Conservation (phyloP, 495 filamentous ascomycete species). For the Penicillium soppii region DNA sequence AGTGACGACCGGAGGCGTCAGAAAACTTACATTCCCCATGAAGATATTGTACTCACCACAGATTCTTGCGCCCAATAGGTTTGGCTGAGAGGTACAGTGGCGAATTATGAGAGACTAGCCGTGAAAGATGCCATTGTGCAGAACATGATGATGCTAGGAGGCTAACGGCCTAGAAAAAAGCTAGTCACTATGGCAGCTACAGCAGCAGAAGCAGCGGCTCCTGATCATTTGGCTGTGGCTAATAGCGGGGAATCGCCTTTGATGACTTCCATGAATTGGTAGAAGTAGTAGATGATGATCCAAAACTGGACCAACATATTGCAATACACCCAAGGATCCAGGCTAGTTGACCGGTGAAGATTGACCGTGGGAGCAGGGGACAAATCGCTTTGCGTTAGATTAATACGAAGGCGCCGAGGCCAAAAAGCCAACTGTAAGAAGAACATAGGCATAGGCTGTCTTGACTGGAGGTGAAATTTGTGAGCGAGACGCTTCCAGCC, state of each 20-base stretch:
- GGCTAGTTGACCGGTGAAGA: constrained; percentile 46
- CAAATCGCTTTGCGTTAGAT: constrained; percentile 46
- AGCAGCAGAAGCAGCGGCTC: constrained; percentile 37
- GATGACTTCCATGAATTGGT: constrained; percentile 36
- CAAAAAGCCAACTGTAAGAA: constrained; percentile 55
- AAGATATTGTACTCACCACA: constrained; percentile 53
- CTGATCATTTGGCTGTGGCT: constrained; percentile 34
- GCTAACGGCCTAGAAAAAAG: constrained; percentile 36
- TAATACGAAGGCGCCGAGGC: constrained; percentile 50
- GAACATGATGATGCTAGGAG: constrained; percentile 49
- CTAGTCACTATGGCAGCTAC: constrained; percentile 44
- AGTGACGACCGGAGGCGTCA: no score
- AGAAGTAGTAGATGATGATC: constrained; percentile 53
- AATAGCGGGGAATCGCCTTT: constrained; percentile 36
- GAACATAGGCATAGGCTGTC: constrained; percentile 49
- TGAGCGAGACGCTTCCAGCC: not conserved
- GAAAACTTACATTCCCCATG: constrained; percentile 50
- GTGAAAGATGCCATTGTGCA: constrained; percentile 31
- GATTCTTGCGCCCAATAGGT: constrained; percentile 63
- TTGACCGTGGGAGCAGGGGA: constrained; percentile 55
- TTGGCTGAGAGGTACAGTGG: constrained; percentile 48
- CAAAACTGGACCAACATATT: constrained; percentile 57
- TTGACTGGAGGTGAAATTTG: not conserved
- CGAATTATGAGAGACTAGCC: constrained; percentile 41
- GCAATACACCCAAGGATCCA: constrained; percentile 57